Evolutionary conservation across 2,329 filamentous ascomycete genomes (phyloP).

Genomic region (Fusarium pseudoanthophilum): DNA sequence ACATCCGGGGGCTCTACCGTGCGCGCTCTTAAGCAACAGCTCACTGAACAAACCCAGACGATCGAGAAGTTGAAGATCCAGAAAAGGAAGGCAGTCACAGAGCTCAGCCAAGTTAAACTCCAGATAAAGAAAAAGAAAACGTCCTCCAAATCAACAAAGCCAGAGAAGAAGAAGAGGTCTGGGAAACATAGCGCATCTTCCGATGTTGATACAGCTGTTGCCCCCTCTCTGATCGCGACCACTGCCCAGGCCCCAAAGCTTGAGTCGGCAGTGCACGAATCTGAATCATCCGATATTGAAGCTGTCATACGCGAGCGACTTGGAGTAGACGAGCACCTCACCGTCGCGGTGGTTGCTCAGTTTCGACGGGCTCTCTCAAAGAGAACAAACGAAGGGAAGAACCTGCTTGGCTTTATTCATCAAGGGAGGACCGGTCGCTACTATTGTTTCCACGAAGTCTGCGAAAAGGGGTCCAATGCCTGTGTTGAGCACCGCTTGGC

Average conservation of each 20-base stretch:
- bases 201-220: neutral
- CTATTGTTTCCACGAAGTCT: neutral
- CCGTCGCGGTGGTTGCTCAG: too few relatives aligned
- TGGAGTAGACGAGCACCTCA: too few relatives aligned
- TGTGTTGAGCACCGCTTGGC: rapidly evolving
- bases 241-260: neutral
- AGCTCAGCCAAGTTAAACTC: neutral
- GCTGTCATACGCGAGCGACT: too few relatives aligned
- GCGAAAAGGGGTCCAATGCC: neutral
- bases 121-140: neutral
- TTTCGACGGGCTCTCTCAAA: too few relatives aligned
- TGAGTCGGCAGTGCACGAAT: too few relatives aligned
- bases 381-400: neutral
- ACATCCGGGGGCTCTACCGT: rapidly evolving
- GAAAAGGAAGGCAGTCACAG: neutral
- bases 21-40: rapidly evolving
- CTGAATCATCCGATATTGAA: too few relatives aligned
- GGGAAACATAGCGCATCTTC: neutral
- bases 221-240: neutral
- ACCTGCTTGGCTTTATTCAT: neutral
- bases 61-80: neutral
- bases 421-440: rapidly evolving
- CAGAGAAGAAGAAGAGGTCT: neutral
- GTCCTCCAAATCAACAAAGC: neutral
- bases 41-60: rapidly evolving